A percentile compares a stretch with the other conserved stretches of the same genome.
phyloP scores from a whole-genome alignment of 768 basidiomycete species.

The Xerocomellus intermedius region DNA sequence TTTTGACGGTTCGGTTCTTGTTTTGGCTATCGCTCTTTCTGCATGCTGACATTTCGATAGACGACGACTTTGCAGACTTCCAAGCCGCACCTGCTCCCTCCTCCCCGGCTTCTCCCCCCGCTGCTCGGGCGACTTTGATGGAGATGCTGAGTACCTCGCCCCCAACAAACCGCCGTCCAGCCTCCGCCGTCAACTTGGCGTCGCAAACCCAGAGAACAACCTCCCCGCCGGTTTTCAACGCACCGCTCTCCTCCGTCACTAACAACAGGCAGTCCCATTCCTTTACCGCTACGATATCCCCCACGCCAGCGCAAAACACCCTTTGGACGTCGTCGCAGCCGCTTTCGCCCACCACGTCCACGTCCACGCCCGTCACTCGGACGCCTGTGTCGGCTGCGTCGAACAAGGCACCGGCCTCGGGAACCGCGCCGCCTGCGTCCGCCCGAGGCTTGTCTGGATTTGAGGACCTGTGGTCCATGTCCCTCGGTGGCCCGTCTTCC shows the following conservation, averaged over 20 bases:
- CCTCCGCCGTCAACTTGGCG: conserved; percentile 11
- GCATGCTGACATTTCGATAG: conserved; percentile 33
- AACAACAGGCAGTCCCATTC: conserved; percentile 23
- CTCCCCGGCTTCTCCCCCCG: conserved; percentile 34
- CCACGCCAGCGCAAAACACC: conserved; percentile 18
- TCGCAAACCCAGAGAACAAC: conserved; percentile 15
- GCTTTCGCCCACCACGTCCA: conserved; percentile 21
- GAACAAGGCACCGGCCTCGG: conserved; percentile 15
- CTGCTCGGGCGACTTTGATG: conserved; percentile 43
- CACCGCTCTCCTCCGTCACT: conserved; percentile 29
- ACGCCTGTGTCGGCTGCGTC: conserved; percentile 9
- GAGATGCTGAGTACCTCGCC: conserved; percentile 43
- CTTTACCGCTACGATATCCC: conserved; percentile 17
- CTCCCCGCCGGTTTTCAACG: conserved; percentile 27
- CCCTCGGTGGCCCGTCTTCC: conserved; percentile 50
- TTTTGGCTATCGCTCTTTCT: background rate
- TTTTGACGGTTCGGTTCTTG: conserved; percentile 27
- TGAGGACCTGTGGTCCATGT: conserved; percentile 88
- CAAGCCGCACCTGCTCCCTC: conserved; percentile 61
- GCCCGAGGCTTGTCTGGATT: conserved; percentile 57
- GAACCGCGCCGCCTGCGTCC: conserved; percentile 25
- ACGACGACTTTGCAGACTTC: conserved; percentile 88
- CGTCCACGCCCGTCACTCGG: conserved; percentile 12
- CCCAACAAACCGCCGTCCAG: conserved; percentile 16
- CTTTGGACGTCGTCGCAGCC: conserved; percentile 28